Base-by-base conservation (phyloP, 2,329 filamentous ascomycete species). In the Fusarium staphyleae region DNA sequence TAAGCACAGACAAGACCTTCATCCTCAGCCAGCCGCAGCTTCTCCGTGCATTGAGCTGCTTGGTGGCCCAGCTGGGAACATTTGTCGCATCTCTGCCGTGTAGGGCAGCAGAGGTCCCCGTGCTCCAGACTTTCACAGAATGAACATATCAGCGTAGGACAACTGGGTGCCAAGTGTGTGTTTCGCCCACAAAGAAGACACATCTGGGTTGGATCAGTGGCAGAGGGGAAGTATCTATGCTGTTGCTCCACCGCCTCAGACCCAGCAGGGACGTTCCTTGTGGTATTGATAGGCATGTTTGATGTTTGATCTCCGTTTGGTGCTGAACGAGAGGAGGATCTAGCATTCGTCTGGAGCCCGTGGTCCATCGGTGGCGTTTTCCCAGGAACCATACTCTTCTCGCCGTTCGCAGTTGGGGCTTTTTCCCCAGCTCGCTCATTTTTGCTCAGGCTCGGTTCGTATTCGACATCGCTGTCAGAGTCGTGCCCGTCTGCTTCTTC, bases 41-140 rank as follows among this genome's bases (percentile, higher is more conserved):
- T 84, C 57, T 87, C 84, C 2, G 71, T 64, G 66, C 88, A 91
- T 7, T 72, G 62, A 1, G 70, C 62, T 14, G 73, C 70, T 43
- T 66, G 62, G 65, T 91, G 88, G 9, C 87, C 88, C 35, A 81
- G 75, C 69, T 87, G 82, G 40, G 77, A 80, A 70, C 88, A 91
- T 66, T 84, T 85, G 41, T 63, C 67, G 67, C 85, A 87, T 55
- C 82, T 77, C 28, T 70, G 69, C 28, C 75, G 76, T 5, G 71
- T 73, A 10, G 83, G 81, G 59, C 85, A 88, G 47, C 70, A 73
- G 58, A 77, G 77, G 5, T 75, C 72, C 46, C 76, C 76, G 67
- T 88, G 84, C 3, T 71, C 71, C 11, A 62, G 53, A 45, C 70
- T 73, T 18, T 71, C 69, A 65, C 81, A 87, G 48, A 78, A 78